Base-by-base conservation (phyloP, 257 asterid species). In the Rhazya stricta region DNA sequence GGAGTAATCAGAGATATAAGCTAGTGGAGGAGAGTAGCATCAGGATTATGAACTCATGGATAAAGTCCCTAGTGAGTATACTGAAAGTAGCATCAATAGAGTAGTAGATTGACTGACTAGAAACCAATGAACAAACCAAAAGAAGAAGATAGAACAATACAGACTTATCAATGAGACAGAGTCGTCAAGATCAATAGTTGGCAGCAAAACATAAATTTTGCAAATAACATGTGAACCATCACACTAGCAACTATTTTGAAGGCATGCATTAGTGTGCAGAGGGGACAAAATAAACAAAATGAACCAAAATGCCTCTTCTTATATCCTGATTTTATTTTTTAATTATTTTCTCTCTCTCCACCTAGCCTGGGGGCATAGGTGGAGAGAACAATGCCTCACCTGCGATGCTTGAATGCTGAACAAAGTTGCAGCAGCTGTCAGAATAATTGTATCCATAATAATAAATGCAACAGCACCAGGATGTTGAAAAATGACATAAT, bases 391-490 rank as follows among this genome's bases (percentile, higher is more conserved):
- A 62, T 80, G 45, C 37, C 46, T 86, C 71, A 92, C 99, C 96
- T 94, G 97, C 77, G 79, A 70, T 57, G 81, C 86, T 80, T 92
- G 99, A 68, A 94, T 83, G 19, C 78, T 48, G 71, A 89, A 84
- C 56, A 94, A 80, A 76, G 91, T 88, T 71, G 85, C 75, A 68
- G 92, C 51, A 77, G 90, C 97, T 78, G 85, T 45, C 34, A 90
- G 80, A 83, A 94, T 90, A 81, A 77, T 76, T n/a, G 83, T 81
- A 74, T 92, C 97, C 95, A 94, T 88, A 56, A 86, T 73, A 77
- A 94, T 82, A 80, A 94, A 94, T 54, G 97, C 87, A n/a, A 86
- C 29, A 61, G 84, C 68, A 72, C 91, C 92, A 65, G 94, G 99
- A 85, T 92, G 84, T 48, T 84, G 83, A 73, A 85, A 87, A 72